phyloP scores from a whole-genome alignment of 208 protist species.

The Trypanosoma mega region DNA sequence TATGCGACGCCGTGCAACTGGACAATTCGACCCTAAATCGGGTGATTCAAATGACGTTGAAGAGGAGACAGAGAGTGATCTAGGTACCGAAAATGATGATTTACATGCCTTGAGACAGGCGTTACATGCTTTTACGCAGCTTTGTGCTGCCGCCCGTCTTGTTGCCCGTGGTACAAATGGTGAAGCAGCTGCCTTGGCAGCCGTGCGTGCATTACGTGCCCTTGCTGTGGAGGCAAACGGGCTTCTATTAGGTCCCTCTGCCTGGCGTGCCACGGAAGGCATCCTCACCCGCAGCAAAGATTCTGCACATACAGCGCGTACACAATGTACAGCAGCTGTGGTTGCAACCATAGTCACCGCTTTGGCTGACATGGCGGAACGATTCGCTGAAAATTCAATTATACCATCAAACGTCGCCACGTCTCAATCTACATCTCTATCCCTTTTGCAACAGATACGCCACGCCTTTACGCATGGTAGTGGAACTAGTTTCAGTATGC shows the following conservation, averaged over 20 bases:
- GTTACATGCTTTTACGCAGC: constrained; percentile 35
- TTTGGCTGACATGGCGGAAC: constrained; percentile 44
- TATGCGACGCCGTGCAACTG: not conserved
- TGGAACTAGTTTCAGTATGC: too few species aligned
- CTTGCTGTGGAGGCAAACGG: constrained; percentile 7
- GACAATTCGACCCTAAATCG: too few species aligned
- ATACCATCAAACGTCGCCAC: not conserved
- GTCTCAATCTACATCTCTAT: constrained; percentile 24
- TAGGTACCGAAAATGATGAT: too few species aligned
- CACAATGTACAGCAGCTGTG: constrained; percentile 53
- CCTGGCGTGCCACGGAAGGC: constrained; percentile 47
- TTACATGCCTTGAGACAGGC: too few species aligned
- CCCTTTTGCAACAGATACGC: constrained; percentile 23
- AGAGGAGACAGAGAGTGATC: too few species aligned
- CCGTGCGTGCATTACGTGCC: constrained; percentile 56
- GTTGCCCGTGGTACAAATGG: constrained; percentile 43
- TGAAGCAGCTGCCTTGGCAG: constrained; percentile 46
- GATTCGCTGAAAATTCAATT: not conserved
- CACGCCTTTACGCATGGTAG: constrained; percentile 1
- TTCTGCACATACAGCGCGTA: constrained; percentile 29
- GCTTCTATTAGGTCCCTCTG: constrained; percentile 35
- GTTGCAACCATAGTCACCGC: constrained; percentile 43
- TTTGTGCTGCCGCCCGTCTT: constrained; percentile 44
- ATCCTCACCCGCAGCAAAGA: constrained; percentile 32
- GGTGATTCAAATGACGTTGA: too few species aligned